These are phyloP conservation scores for Pseudocercospora ulei DNA, from an alignment of 2,329 filamentous ascomycete species.

Conservation along the genomic window DNA sequence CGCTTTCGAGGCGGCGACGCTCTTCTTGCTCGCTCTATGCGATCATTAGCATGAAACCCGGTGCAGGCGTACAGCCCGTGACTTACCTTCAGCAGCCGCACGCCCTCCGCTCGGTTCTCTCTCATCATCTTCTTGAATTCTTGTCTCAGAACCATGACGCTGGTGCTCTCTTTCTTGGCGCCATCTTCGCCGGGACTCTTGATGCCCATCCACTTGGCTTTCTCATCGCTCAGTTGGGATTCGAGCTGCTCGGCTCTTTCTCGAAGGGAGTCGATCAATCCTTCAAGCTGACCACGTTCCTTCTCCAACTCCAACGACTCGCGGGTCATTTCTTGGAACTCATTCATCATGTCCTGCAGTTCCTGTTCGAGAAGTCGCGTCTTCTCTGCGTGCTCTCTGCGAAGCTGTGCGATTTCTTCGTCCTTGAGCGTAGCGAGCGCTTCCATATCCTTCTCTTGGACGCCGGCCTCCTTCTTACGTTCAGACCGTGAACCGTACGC, in stretches of 20 bases:
- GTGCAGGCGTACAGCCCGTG: conserved; percentile 4
- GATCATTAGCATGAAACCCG: conserved; percentile 23
- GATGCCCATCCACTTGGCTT: conserved; percentile 55
- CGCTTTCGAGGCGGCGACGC: conserved; percentile 54
- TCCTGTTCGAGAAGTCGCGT: conserved; percentile 51
- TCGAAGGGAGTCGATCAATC: conserved; percentile 52
- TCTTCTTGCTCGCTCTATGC: conserved; percentile 61
- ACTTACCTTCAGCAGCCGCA: conserved; percentile 56
- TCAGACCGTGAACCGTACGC: conserved; percentile 74
- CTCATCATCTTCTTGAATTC: conserved; percentile 77
- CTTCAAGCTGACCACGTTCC: conserved; percentile 56
- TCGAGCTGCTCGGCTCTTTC: conserved; percentile 57
- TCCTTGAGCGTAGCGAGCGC: conserved; percentile 38
- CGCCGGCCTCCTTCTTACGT: conserved; percentile 56
- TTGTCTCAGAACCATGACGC: conserved; percentile 58
- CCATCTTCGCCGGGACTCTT: conserved; percentile 42
- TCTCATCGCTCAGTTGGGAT: conserved; percentile 56
- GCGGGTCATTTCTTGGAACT: conserved; percentile 62
- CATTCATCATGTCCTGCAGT: conserved; percentile 56
- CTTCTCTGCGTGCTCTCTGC: conserved; percentile 22
- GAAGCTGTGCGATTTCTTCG: conserved; percentile 40
- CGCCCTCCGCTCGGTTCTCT: conserved; percentile 57
- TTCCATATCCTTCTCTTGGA: conserved; percentile 45
- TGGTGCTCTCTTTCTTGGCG: conserved; percentile 48
- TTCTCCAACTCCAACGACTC: conserved; percentile 62